Base-by-base conservation (phyloP, 1,139 yeast species). In the Diutina rugosa region DNA sequence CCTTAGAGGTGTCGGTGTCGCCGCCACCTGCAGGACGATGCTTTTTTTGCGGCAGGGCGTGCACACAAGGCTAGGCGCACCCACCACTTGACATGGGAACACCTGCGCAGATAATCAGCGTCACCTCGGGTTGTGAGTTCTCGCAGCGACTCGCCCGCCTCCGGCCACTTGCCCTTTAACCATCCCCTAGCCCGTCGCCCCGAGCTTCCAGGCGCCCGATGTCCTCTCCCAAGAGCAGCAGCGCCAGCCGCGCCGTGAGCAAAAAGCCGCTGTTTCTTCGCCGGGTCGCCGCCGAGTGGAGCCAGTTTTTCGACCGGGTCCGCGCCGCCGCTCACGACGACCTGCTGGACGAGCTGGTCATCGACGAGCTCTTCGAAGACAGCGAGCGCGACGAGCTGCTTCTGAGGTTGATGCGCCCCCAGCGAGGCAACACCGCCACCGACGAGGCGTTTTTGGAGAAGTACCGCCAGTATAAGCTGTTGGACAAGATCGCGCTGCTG, bases 241-340 rank as follows among this genome's bases (percentile, higher is more conserved):
- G 26, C 46, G 26, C 46, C 46, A 8, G 45, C 18, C 41, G 53
- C 8, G 14, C 44, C 29, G 14, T 49, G 4, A 14, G 45, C 14
- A 14, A n/a, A 6, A 49, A 49, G 32, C 59, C 64, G 45, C 64
- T 67, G 26, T 62, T 77, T 46, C 67, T 77, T 55, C 71, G 66
- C 54, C 68, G 68, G 55, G 65, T 78, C 35, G 64, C 76, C 2
- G 58, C 63, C 48, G 76, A 72, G 65, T 72, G 73, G 66, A 68
- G 65, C 62, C 60, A 67, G 18, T 67, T 78, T 56, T 56, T 76
- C 44, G 62, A 65, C 16, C 67, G 69, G 55, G 56, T 79, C 28
- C 53, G 53, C 46, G 69, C 70, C 56, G 72, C 81, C 56, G 72
- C 81, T 3, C 80, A 78, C 61, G 77, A 73, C 48, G 74, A 72